Evolutionary conservation across 2,329 filamentous ascomycete species (phyloP).

Genomic region (Beauveria rudraprayagi): DNA sequence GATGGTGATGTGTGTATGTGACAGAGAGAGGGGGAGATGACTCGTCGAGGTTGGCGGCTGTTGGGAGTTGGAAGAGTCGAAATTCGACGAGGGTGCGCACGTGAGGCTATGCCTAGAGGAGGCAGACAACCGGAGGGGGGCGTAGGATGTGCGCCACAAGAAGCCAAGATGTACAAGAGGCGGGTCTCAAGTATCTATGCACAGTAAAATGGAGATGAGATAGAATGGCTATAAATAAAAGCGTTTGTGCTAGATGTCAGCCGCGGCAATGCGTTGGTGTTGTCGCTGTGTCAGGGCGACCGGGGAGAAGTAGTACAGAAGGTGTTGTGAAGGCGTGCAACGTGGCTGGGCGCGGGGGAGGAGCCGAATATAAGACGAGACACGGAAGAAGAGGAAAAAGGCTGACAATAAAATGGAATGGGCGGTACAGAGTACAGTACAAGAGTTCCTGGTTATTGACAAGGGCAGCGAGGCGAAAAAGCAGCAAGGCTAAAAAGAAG

Average conservation of each 20-base stretch:
- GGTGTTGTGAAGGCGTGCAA: background rate
- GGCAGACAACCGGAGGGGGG: slow-evolving; percentile 2
- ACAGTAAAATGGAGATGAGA: background rate
- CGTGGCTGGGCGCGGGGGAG: background rate
- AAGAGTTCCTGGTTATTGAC: background rate
- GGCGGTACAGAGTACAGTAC: background rate
- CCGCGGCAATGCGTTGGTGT: background rate
- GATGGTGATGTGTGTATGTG: background rate
- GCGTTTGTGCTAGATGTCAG: background rate
- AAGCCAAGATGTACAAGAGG: background rate
- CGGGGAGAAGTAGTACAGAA: background rate
- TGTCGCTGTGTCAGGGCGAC: background rate
- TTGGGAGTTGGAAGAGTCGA: background rate
- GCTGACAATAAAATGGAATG: background rate
- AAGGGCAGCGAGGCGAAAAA: no score
- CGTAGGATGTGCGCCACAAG: background rate
- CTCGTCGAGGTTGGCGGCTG: background rate
- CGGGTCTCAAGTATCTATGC: background rate
- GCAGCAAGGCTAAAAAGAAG: background rate
- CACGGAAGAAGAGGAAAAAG: background rate
- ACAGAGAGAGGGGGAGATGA: background rate
- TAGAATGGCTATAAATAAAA: background rate
- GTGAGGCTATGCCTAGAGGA: slow-evolving; percentile 10
- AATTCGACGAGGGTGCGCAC: background rate
- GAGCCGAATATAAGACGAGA: slow-evolving; percentile 1